Percentiles rank a stretch among this genome's conserved stretches.
These are phyloP conservation scores for Exophiala phaeomuriformis DNA, from an alignment of 2,329 filamentous ascomycete species.

Conservation along the genomic window DNA sequence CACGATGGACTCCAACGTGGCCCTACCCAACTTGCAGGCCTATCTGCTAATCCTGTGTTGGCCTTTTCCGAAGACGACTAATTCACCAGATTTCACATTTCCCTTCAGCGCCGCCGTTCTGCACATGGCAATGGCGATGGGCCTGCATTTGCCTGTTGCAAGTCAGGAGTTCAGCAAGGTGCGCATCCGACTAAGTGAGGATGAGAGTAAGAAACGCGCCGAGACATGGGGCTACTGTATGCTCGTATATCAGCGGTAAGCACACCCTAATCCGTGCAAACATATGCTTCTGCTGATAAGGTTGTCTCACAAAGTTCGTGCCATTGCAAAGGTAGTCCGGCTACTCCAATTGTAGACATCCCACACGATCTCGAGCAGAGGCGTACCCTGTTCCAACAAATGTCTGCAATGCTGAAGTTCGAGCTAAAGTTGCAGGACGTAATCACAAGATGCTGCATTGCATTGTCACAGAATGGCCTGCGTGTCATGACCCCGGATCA, in stretches of 20 bases:
- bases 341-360: conserved; percentile 32
- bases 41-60: conserved; percentile 36
- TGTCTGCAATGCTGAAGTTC: conserved; percentile 32
- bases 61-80: conserved; percentile 35
- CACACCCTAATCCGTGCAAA: neutral
- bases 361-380: conserved; percentile 34
- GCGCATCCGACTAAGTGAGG: conserved; percentile 31
- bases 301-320: conserved; percentile 30
- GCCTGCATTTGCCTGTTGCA: conserved; percentile 38
- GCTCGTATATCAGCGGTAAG: conserved; percentile 36
- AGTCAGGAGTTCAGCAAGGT: conserved; percentile 38
- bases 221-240: conserved; percentile 38
- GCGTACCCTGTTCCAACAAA: conserved; percentile 31
- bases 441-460: conserved; percentile 33
- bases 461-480: conserved; percentile 35
- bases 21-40: conserved; percentile 34
- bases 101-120: conserved; percentile 34
- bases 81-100: conserved; percentile 33
- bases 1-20: conserved; percentile 30
- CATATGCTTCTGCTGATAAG: neutral
- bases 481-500: conserved; percentile 35
- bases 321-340: conserved; percentile 34
- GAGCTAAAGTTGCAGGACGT: conserved; percentile 36
- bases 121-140: conserved; percentile 40
- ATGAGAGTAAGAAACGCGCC: conserved; percentile 34